Percentiles rank a stretch among this genome's conserved stretches.
These are phyloP conservation scores for Microdochium nivale DNA, from an alignment of 2,329 filamentous ascomycete genomes.

Conservation along the genomic window DNA sequence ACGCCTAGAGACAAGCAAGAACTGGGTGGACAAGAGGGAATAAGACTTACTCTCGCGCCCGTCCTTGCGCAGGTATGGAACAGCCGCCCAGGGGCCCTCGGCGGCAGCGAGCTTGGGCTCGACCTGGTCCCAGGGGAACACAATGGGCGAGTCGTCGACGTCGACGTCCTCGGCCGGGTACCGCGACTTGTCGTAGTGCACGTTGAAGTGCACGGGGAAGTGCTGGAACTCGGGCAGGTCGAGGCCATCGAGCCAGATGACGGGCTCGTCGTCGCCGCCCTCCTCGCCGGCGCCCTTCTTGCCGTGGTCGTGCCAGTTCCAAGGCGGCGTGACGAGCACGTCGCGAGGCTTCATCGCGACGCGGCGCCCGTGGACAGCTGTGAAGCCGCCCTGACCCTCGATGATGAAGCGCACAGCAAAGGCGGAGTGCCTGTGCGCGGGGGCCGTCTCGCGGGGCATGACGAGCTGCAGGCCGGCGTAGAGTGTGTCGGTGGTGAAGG, in stretches of 20 bases:
- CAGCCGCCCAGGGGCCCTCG: slow-evolving; percentile 15
- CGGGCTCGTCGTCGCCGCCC: slow-evolving; percentile 19
- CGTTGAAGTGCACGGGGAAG: slow-evolving; percentile 43
- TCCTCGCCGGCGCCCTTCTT: slow-evolving; percentile 34
- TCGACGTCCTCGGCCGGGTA: slow-evolving; percentile 27
- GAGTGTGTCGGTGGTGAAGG: slow-evolving; percentile 45
- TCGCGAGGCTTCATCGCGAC: slow-evolving; percentile 41
- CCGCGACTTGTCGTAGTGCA: slow-evolving; percentile 32
- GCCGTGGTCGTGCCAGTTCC: slow-evolving; percentile 49
- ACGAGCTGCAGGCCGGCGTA: slow-evolving; percentile 47
- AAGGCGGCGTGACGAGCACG: slow-evolving; percentile 45
- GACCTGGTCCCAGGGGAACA: slow-evolving; percentile 41
- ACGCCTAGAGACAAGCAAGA: too few relatives aligned
- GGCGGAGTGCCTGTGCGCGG: slow-evolving; percentile 42
- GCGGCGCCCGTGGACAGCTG: slow-evolving; percentile 40
- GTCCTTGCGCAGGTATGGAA: slow-evolving; percentile 22
- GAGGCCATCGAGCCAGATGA: slow-evolving; percentile 49
- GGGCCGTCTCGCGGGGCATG: slow-evolving; percentile 41
- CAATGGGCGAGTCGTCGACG: slow-evolving; percentile 24
- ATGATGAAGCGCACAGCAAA: slow-evolving; percentile 49
- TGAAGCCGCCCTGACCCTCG: slow-evolving; percentile 43
- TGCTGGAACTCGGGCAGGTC: slow-evolving; percentile 40
- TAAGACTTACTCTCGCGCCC: slow-evolving; percentile 19
- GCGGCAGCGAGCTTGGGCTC: slow-evolving; percentile 27
- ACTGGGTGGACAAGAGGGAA: too few relatives aligned